phyloP scores from a whole-genome alignment of 108 stramenopile species.

The Nannochloropsis salina region DNA sequence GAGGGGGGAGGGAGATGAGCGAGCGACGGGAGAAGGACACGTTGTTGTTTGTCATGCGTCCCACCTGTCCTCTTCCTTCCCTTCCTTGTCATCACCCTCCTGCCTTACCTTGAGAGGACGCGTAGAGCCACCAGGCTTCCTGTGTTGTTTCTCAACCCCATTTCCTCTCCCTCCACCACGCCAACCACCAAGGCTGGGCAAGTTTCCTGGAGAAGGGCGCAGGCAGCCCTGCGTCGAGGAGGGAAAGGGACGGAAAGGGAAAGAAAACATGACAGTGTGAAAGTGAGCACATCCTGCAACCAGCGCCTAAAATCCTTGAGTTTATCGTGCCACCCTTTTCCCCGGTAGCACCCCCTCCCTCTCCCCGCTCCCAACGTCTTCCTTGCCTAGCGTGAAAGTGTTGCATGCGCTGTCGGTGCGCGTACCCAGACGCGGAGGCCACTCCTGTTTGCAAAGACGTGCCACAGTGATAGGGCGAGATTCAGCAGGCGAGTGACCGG shows the following conservation, averaged over 20 bases:
- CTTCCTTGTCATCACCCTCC: neutral
- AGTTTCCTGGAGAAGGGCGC: neutral
- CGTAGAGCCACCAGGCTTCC: neutral
- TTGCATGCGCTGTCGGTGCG: neutral
- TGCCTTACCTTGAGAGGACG: neutral
- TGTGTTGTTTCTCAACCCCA: neutral
- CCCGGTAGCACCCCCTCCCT: neutral
- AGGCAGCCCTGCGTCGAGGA: neutral
- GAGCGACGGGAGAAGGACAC: neutral
- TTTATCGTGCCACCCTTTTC: no score
- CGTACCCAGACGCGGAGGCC: neutral
- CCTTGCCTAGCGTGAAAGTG: neutral
- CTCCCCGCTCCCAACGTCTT: neutral
- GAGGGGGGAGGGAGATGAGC: neutral
- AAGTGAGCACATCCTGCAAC: neutral
- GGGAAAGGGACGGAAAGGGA: neutral
- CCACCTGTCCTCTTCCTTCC: neutral
- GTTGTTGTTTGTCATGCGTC: no score
- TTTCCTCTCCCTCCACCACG: neutral
- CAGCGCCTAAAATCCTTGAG: no score
- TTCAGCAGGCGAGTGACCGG: no score
- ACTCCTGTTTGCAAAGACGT: neutral
- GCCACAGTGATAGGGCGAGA: no score
- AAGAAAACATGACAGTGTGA: neutral
- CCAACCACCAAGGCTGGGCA: neutral